These are phyloP conservation scores for Lachnellula cervina DNA, from an alignment of 2,329 filamentous ascomycete species.

Conservation along the genomic window DNA sequence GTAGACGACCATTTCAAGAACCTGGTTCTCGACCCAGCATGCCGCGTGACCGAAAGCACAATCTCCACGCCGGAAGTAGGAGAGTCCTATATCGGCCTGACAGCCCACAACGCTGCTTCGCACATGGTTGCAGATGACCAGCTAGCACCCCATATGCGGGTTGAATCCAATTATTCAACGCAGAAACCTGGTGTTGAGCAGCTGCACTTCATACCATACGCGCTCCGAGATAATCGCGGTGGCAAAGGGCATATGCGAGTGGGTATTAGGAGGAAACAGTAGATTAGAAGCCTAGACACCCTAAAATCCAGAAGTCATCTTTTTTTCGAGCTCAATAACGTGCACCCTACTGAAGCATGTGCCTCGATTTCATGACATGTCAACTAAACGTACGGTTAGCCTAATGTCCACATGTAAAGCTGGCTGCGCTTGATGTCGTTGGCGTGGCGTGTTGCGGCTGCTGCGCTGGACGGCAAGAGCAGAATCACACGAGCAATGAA, in stretches of 20 bases:
- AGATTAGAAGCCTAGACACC: background rate
- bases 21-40: slow-evolving; percentile 17
- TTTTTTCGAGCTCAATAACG: too few species aligned
- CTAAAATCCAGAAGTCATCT: background rate
- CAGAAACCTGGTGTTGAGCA: slow-evolving; percentile 27
- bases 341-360: too few species aligned
- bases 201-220: slow-evolving; percentile 50
- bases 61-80: slow-evolving; percentile 6
- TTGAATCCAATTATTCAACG: background rate
- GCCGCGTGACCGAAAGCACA: slow-evolving; percentile 11
- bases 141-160: slow-evolving; percentile 3
- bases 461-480: too few species aligned
- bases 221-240: slow-evolving; percentile 49
- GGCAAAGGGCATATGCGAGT: slow-evolving; percentile 40
- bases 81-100: slow-evolving; percentile 21
- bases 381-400: too few species aligned
- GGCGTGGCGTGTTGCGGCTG: too few species aligned
- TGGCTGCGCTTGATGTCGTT: too few species aligned
- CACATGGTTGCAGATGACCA: slow-evolving; percentile 7
- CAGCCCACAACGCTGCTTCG: slow-evolving; percentile 15
- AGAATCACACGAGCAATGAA: too few species aligned
- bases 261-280: slow-evolving; percentile 17
- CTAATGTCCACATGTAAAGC: too few species aligned
- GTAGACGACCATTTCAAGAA: slow-evolving; percentile 50
- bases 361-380: too few species aligned